Conservation (phyloP, 495 filamentous ascomycete species). For the Penicillium herquei region DNA sequence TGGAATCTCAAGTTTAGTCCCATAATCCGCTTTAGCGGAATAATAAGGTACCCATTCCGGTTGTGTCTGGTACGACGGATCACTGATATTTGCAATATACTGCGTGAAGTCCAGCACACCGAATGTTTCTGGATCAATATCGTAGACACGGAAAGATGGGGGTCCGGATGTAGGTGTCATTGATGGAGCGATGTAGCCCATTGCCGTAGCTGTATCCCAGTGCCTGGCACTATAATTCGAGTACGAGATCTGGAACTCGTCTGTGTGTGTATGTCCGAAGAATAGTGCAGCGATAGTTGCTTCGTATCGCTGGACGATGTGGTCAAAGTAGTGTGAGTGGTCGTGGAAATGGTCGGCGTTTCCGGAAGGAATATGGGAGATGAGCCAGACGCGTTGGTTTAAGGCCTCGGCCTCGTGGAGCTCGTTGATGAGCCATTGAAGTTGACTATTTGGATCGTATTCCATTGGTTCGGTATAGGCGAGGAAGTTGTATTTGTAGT, state of each 20-base stretch:
- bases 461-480: constrained; percentile 49
- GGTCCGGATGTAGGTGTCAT: constrained; percentile 53
- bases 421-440: constrained; percentile 50
- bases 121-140: constrained; percentile 54
- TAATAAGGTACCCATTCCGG: constrained; percentile 54
- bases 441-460: constrained; percentile 44
- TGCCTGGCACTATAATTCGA: constrained; percentile 37
- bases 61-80: constrained; percentile 22
- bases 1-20: constrained; percentile 40
- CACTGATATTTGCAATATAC: constrained; percentile 52
- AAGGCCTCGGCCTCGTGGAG: constrained; percentile 50
- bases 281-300: constrained; percentile 55
- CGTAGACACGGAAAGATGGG: constrained; percentile 57
- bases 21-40: constrained; percentile 53
- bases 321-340: constrained; percentile 52
- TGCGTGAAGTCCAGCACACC: constrained; percentile 51
- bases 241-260: constrained; percentile 56
- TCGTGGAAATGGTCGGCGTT: constrained; percentile 48
- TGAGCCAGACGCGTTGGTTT: constrained; percentile 52
- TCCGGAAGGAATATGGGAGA: constrained; percentile 53
- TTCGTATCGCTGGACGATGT: constrained; percentile 52
- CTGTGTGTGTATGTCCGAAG: constrained; percentile 57
- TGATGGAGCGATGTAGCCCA: constrained; percentile 51
- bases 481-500: constrained; percentile 56
- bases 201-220: constrained; percentile 39